phyloP scores from a whole-genome alignment of 352 stramenopile genomes.

The Pythium biforme region DNA sequence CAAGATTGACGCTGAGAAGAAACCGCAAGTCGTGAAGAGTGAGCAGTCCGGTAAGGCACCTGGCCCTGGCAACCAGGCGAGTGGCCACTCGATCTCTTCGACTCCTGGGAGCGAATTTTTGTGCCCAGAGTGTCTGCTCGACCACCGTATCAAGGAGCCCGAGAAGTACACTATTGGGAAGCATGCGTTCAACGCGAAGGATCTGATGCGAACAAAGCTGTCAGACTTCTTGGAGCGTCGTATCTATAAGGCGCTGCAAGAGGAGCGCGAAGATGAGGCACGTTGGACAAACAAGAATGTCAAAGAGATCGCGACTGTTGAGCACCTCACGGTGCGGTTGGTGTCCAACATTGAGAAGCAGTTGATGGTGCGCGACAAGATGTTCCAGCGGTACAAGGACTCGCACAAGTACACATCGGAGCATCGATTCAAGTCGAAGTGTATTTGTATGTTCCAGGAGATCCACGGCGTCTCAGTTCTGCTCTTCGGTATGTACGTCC shows the following conservation, averaged over 20 bases:
- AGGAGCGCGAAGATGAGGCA: slow-evolving; percentile 85
- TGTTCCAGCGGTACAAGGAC: slow-evolving; percentile 94
- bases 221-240: slow-evolving; percentile 94
- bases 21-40: slow-evolving; percentile 66
- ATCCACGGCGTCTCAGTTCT: slow-evolving; percentile 99
- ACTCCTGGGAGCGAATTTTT: slow-evolving; percentile 84
- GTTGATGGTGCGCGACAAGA: slow-evolving; percentile 93
- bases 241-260: slow-evolving; percentile 86
- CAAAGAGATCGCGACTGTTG: slow-evolving; percentile 90
- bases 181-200: slow-evolving; percentile 92
- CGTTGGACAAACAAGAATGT: slow-evolving; percentile 79
- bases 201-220: slow-evolving; percentile 93
- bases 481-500: slow-evolving; percentile 99
- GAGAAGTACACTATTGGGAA: slow-evolving; percentile 80
- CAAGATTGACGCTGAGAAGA: slow-evolving; percentile 94
- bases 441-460: slow-evolving; percentile 99
- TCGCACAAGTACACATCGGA: slow-evolving; percentile 87
- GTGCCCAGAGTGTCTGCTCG: slow-evolving; percentile 94
- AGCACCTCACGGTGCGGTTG: slow-evolving; percentile 92
- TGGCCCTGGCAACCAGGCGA: slow-evolving; percentile 20
- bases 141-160: slow-evolving; percentile 81
- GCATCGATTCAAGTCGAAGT: slow-evolving; percentile 96
- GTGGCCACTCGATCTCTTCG: slow-evolving; percentile 68
- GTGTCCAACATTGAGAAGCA: slow-evolving; percentile 96
- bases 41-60: slow-evolving; percentile 30